These are phyloP conservation scores for Usnea hakonensis DNA, from an alignment of 495 filamentous ascomycete species.

Conservation along the genomic window DNA sequence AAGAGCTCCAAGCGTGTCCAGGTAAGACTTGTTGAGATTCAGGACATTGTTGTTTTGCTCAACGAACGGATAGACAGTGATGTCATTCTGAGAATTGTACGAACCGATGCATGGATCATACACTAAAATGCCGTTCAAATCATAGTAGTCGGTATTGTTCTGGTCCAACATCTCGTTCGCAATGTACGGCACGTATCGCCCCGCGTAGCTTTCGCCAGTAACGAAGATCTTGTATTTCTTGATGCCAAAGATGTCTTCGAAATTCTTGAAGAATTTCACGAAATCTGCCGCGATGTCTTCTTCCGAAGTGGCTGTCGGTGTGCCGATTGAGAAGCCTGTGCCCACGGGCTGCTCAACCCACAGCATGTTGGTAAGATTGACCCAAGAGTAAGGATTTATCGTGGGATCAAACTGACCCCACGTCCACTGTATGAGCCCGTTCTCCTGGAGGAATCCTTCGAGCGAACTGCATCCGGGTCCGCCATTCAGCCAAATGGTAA, in stretches of 20 bases:
- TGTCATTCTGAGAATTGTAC: constrained; percentile 21
- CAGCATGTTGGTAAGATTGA: constrained; percentile 57
- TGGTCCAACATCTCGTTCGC: constrained; percentile 44
- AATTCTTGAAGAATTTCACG: constrained; percentile 32
- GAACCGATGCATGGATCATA: constrained; percentile 24
- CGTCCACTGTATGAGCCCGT: constrained; percentile 56
- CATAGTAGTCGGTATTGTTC: constrained; percentile 41
- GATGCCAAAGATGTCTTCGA: constrained; percentile 31
- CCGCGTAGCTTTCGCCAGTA: constrained; percentile 39
- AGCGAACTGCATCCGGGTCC: constrained; percentile 28
- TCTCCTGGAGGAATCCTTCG: constrained; percentile 51
- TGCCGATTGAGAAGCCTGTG: constrained; percentile 39
- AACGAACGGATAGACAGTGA: constrained; percentile 41
- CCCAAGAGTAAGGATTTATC: constrained; percentile 56
- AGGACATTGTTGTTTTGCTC: constrained; percentile 47
- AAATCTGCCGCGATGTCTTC: constrained; percentile 32
- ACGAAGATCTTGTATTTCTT: constrained; percentile 34
- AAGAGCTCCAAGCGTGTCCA: constrained; percentile 36
- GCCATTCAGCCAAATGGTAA: constrained; percentile 35
- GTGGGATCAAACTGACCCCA: constrained; percentile 51
- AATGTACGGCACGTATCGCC: constrained; percentile 44
- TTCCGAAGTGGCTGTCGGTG: constrained; percentile 29
- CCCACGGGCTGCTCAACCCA: constrained; percentile 54
- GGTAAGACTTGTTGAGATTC: constrained; percentile 49
- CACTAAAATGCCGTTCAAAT: constrained; percentile 34